Evolutionary conservation across 2,329 filamentous ascomycete species (phyloP).

Genomic region (Fusarium clavum): DNA sequence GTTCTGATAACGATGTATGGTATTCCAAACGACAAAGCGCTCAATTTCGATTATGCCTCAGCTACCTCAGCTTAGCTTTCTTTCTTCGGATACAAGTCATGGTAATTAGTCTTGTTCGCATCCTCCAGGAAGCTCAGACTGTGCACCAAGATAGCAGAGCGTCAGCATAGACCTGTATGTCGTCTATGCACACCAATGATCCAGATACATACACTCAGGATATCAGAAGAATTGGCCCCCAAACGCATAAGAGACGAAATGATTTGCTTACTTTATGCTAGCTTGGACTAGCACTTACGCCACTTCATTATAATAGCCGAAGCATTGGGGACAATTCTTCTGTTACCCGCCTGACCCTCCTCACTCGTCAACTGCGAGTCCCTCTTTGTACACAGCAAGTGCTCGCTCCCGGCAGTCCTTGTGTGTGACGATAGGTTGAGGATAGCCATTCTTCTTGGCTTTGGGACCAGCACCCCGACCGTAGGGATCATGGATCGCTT

Average conservation of each 20-base stretch:
- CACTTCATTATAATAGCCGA: neutral
- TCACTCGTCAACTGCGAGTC: slow-evolving; percentile 47
- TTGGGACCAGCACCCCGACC: slow-evolving; percentile 67
- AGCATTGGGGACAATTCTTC: neutral
- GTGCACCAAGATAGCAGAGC: neutral
- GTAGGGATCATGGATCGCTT: slow-evolving; percentile 86
- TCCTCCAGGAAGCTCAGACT: neutral
- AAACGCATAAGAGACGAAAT: neutral
- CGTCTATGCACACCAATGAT: neutral
- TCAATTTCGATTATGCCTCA: neutral
- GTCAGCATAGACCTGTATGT: neutral
- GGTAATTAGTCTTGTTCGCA: neutral
- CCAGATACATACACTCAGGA: neutral
- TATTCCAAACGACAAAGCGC: neutral
- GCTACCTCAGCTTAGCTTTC: neutral
- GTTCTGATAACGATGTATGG: neutral
- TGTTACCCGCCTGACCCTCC: neutral
- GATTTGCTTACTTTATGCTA: neutral
- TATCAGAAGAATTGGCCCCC: no score
- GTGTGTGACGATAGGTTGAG: slow-evolving; percentile 79
- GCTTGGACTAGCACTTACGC: no score
- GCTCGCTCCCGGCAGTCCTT: slow-evolving; percentile 74
- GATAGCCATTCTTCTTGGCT: slow-evolving; percentile 77
- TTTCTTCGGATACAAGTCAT: neutral
- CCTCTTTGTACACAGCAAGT: slow-evolving; percentile 75